Base-by-base conservation (phyloP, 2,329 filamentous ascomycete species). In the Phyllosticta citrichinensis region DNA sequence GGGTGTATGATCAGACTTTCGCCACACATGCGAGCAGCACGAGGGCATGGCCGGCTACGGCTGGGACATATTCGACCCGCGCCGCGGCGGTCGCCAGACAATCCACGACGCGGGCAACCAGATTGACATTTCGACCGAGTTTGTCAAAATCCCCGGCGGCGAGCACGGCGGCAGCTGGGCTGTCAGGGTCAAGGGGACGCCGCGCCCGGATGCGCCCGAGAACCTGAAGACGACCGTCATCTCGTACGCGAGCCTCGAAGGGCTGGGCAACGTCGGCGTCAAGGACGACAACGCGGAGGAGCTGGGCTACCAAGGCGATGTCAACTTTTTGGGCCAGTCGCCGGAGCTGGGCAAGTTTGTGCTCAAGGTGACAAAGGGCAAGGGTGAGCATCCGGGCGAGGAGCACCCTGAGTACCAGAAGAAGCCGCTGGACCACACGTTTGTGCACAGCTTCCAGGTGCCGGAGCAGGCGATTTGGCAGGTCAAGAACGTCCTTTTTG, bases 21-120 rank as follows among this genome's bases (percentile, higher is more conserved):
- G 94, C 65, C 91, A 96, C 73, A 97, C 94, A 0, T 99, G 94
- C 76, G 94, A 97, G 74, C 94, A 99, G 73, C 84, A 94, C 73
- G 91, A 95, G 72, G 60, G 60, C 60, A 96, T 99, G 82, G 88
- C 85, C 55, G 93, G 93, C 61, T 99, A 99, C 73, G 94, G 94
- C 64, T 99, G 94, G 94, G 92, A 97, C 69, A 90, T 96, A 72
- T 99, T 95, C 73, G 94, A 99, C 75, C 87, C 91, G 22, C 83
- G 94, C 62, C 87, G 82, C 61, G 94, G 94, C 64, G 94, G 94
- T 61, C 81, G 89, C 22, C 91, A 99, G 75, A 89, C 88, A 0
- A 93, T 99, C 63, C 91, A 95, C 70, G 94, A 99, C 73, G 86
- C 87, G 59, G 87, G 84, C 56, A 99, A 99, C 75, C 83, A 83